phyloP scores from a whole-genome alignment of 2,329 filamentous ascomycete genomes.

The Endocalyx cinctus region DNA sequence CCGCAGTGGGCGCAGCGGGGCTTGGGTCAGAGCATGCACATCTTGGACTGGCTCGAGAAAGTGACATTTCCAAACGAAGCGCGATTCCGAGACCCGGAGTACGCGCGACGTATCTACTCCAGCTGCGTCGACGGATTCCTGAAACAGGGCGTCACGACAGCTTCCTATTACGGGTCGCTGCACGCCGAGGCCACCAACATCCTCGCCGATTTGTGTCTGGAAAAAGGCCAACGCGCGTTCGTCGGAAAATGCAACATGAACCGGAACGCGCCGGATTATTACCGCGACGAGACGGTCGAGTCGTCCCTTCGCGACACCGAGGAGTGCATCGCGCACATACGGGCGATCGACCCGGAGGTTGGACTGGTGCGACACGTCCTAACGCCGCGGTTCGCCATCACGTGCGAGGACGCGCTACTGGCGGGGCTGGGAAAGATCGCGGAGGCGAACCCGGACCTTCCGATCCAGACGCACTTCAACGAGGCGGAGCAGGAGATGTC shows the following conservation, averaged over 20 bases:
- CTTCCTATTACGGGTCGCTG: conserved; percentile 54
- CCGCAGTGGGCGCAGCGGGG: conserved; percentile 50
- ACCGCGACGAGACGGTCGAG: conserved; percentile 41
- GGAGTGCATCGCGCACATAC: conserved; percentile 44
- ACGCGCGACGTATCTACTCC: conserved; percentile 49
- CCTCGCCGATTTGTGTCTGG: conserved; percentile 49
- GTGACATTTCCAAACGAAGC: conserved; percentile 63
- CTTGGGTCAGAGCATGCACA: conserved; percentile 46
- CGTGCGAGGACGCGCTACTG: conserved; percentile 52
- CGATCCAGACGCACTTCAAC: conserved; percentile 65
- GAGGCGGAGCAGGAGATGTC: conserved; percentile 58
- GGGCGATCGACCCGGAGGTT: conserved; percentile 37
- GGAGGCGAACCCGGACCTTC: conserved; percentile 39
- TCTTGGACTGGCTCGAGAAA: conserved; percentile 60
- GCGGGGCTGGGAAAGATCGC: conserved; percentile 51
- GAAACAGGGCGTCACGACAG: conserved; percentile 58
- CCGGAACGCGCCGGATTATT: conserved; percentile 50
- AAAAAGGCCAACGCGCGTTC: conserved; percentile 53
- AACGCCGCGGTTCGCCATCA: conserved; percentile 59
- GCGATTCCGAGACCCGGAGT: conserved; percentile 48
- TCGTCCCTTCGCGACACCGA: conserved; percentile 45
- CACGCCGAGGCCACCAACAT: conserved; percentile 53
- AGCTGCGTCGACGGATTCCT: conserved; percentile 53
- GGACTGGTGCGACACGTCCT: conserved; percentile 45
- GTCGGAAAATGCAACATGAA: conserved; percentile 62